phyloP scores from a whole-genome alignment of 2,329 filamentous ascomycete species.

The Diaporthe capsici region DNA sequence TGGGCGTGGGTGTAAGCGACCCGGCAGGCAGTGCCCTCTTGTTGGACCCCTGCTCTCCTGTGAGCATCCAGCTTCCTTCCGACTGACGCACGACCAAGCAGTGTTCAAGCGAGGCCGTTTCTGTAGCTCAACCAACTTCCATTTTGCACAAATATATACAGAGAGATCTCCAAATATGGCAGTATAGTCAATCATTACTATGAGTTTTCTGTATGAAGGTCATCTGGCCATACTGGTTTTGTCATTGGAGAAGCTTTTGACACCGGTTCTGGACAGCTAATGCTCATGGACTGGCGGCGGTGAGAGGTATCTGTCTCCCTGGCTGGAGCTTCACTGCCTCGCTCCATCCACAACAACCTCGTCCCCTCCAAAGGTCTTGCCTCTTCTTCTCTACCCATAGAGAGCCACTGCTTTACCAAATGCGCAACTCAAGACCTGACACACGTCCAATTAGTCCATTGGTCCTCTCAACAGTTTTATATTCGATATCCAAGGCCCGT shows the following conservation, averaged over 20 bases:
- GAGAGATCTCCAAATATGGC: not conserved
- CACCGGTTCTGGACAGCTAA: not conserved
- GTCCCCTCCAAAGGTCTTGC: not conserved
- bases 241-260: not conserved
- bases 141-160: not conserved
- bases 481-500: not conserved
- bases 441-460: conserved; percentile 15
- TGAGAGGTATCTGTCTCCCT: conserved; percentile 7
- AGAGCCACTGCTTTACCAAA: conserved; percentile 3
- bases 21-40: conserved; percentile 21
- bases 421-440: not conserved
- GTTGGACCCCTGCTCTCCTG: conserved; percentile 7
- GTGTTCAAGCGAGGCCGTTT: not conserved
- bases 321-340: conserved; percentile 27
- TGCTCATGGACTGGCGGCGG: conserved; percentile 10
- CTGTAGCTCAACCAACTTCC: not conserved
- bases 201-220: not conserved
- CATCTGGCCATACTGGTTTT: not conserved
- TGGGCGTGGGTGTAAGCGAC: conserved; percentile 5
- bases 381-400: not conserved
- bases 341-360: not conserved
- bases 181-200: not conserved
- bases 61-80: not conserved
- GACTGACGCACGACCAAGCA: not conserved
- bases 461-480: conserved; percentile 16